Evolutionary conservation across 2,329 filamentous ascomycete species (phyloP).

Genomic region (Aureobasidium sp.): DNA sequence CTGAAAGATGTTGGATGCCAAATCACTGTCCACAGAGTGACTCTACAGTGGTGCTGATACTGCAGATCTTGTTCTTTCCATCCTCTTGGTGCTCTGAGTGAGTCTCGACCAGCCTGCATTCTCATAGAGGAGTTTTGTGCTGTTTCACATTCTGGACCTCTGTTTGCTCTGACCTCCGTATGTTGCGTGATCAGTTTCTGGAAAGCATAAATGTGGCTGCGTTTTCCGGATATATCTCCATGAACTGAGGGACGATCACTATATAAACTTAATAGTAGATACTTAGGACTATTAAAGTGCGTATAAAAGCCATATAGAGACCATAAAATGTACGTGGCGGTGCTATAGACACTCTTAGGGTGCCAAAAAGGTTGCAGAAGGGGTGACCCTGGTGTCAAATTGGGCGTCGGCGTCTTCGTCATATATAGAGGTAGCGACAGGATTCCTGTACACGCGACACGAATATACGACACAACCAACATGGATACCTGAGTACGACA

Average conservation of each 20-base stretch:
- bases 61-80: background rate
- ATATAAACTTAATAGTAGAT: background rate
- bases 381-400: background rate
- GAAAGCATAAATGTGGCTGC: too few species aligned
- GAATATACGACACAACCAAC: background rate
- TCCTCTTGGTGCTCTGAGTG: background rate
- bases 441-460: background rate
- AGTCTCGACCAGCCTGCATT: background rate
- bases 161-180: too few species aligned
- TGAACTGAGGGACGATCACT: rapidly evolving
- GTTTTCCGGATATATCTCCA: background rate
- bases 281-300: background rate
- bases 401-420: background rate
- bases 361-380: background rate
- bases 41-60: background rate
- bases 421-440: background rate
- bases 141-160: too few species aligned
- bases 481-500: background rate
- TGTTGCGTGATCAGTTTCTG: background rate
- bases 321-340: background rate
- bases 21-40: too few species aligned
- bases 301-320: background rate
- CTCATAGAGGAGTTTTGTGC: too few species aligned
- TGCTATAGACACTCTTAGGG: background rate
- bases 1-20: too few species aligned